phyloP scores from a whole-genome alignment of 257 asterid species.

The Scutellaria galericulata region DNA sequence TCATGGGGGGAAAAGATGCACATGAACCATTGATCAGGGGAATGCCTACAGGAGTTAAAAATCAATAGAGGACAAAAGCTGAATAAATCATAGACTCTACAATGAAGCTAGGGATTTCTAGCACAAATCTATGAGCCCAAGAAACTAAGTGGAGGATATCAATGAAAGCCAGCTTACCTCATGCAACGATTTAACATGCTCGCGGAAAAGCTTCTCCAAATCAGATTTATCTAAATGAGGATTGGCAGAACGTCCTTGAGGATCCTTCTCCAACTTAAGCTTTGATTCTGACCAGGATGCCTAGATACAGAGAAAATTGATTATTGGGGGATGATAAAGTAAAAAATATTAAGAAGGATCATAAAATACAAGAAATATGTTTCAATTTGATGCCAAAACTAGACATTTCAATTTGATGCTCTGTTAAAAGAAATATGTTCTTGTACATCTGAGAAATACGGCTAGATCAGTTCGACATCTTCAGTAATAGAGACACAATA shows the following conservation, averaged over 20 bases:
- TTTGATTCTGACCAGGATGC: slow-evolving; percentile 96
- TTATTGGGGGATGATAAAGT: slow-evolving; percentile 9
- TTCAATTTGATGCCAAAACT: no score
- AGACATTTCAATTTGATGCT: no score
- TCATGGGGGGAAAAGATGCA: no score
- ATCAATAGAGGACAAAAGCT: no score
- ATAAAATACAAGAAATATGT: not conserved
- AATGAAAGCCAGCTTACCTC: slow-evolving; percentile 61
- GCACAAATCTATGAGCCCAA: slow-evolving; percentile 1
- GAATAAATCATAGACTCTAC: not conserved
- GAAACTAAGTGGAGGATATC: slow-evolving; percentile 17
- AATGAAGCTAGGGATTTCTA: not conserved
- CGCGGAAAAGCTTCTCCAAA: slow-evolving; percentile 91
- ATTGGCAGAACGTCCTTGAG: slow-evolving; percentile 92
- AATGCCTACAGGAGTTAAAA: no score
- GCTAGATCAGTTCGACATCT: slow-evolving; percentile 18
- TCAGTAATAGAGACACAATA: not conserved
- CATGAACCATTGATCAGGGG: no score
- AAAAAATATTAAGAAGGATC: slow-evolving; percentile 16
- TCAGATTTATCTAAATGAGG: slow-evolving; percentile 86
- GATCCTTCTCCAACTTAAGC: slow-evolving; percentile 93
- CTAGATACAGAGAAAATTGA: slow-evolving; percentile 43
- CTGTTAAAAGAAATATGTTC: not conserved
- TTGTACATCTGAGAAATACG: slow-evolving; percentile 11
- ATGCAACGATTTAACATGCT: slow-evolving; percentile 75